Conservation (phyloP, 495 filamentous ascomycete genomes). For the Parmelia sp. region DNA sequence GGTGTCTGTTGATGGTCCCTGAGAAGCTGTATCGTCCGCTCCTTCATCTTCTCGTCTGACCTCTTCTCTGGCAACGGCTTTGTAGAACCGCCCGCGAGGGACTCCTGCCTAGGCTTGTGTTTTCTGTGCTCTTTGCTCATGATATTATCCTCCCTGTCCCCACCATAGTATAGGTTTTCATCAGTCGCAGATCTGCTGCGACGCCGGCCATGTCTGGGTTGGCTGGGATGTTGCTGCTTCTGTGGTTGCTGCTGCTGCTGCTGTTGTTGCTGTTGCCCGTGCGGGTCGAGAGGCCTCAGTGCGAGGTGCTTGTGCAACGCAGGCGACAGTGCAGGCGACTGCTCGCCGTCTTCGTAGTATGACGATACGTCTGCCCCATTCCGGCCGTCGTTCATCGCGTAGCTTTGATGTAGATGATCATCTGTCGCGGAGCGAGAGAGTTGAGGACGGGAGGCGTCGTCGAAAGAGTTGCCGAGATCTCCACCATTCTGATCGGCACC, state of each 20-base stretch:
- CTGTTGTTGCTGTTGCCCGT: slow-evolving; percentile 4
- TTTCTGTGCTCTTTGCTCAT: slow-evolving; percentile 20
- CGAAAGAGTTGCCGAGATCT: slow-evolving; percentile 17
- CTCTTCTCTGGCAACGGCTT: slow-evolving; percentile 17
- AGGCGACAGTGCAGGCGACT: slow-evolving; percentile 21
- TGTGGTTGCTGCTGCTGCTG: background rate
- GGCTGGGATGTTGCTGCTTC: slow-evolving; percentile 4
- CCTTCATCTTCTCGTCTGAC: slow-evolving; percentile 15
- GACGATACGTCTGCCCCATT: slow-evolving; percentile 18
- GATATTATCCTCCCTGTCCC: slow-evolving; percentile 13
- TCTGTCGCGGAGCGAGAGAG: slow-evolving; percentile 22
- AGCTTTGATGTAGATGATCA: slow-evolving; percentile 13
- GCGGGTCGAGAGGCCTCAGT: slow-evolving; percentile 17
- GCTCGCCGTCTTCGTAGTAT: slow-evolving; percentile 22
- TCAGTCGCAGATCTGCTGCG: slow-evolving; percentile 25
- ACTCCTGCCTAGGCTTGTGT: slow-evolving; percentile 19
- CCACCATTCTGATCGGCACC: slow-evolving; percentile 12
- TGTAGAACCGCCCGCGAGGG: slow-evolving; percentile 11
- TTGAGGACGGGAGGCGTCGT: slow-evolving; percentile 17
- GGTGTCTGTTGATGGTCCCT: slow-evolving; percentile 21
- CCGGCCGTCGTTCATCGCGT: slow-evolving; percentile 6
- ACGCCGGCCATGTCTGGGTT: slow-evolving; percentile 13
- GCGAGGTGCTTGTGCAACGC: slow-evolving; percentile 23
- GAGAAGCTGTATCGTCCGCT: slow-evolving; percentile 16
- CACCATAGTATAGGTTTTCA: slow-evolving; percentile 16